These are phyloP conservation scores for Lepidium campestre DNA, from an alignment of 441 rosid genomes.

Conservation along the genomic window DNA sequence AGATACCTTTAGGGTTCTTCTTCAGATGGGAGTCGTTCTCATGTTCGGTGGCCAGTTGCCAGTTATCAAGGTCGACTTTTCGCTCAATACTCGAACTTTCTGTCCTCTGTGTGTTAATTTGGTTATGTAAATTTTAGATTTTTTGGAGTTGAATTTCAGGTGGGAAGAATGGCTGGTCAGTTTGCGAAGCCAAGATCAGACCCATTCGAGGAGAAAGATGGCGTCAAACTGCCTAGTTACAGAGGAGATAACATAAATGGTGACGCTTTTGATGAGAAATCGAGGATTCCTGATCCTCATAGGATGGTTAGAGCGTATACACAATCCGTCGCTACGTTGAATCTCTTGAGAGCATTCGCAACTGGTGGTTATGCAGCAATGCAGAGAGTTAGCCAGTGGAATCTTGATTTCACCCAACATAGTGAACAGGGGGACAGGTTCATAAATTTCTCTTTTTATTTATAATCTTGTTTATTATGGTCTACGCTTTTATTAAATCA, in stretches of 20 bases:
- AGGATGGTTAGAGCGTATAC: constrained; percentile 90
- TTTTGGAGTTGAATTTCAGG: constrained; percentile 34
- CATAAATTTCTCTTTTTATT: neutral
- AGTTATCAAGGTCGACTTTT: constrained; percentile 52
- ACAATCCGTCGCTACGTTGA: constrained; percentile 82
- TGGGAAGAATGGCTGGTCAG: constrained; percentile 96
- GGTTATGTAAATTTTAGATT: neutral
- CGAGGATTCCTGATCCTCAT: constrained; percentile 87
- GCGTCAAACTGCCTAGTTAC: constrained; percentile 88
- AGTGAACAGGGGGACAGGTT: constrained; percentile 95
- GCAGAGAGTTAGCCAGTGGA: constrained; percentile 97
- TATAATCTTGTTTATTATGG: neutral
- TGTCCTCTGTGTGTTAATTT: neutral
- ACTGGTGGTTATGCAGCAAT: constrained; percentile 97
- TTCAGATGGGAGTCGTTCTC: constrained; percentile 83
- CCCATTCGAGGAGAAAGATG: constrained; percentile 66
- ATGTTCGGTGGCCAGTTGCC: constrained; percentile 95
- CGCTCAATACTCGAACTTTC: neutral
- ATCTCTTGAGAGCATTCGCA: constrained; percentile 90
- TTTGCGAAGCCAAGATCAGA: constrained; percentile 95
- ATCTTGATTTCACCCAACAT: constrained; percentile 82
- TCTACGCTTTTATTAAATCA: neutral
- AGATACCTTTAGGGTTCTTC: constrained; percentile 81
- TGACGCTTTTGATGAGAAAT: constrained; percentile 74
- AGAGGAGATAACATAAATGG: constrained; percentile 94